Evolutionary conservation across 2,329 filamentous ascomycete species (phyloP).

Genomic region (Beauveria asiatica): DNA sequence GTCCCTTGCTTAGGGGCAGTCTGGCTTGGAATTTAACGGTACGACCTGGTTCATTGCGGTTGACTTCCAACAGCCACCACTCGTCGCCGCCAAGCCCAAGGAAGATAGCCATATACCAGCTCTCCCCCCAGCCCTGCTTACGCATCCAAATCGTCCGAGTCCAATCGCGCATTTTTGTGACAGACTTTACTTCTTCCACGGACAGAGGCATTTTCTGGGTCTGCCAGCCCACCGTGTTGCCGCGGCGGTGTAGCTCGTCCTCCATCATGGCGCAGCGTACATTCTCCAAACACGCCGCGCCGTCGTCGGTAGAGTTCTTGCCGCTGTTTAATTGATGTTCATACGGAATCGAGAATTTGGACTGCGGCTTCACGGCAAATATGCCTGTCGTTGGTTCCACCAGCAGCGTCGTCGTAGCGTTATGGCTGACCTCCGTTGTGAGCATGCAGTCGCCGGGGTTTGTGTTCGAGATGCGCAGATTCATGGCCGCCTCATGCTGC

Average conservation of each 20-base stretch:
- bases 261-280: slow-evolving; percentile 54
- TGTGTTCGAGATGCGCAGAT: slow-evolving; percentile 46
- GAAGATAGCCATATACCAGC: slow-evolving; percentile 65
- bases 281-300: slow-evolving; percentile 47
- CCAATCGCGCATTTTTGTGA: slow-evolving; percentile 54
- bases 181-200: slow-evolving; percentile 47
- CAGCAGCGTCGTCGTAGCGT: slow-evolving; percentile 50
- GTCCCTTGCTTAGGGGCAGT: slow-evolving; percentile 35
- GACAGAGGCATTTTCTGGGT: slow-evolving; percentile 39
- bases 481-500: slow-evolving; percentile 48
- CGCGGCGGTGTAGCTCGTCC: slow-evolving; percentile 52
- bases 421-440: slow-evolving; percentile 59
- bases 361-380: slow-evolving; percentile 61
- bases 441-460: slow-evolving; percentile 62
- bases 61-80: slow-evolving; percentile 69
- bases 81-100: slow-evolving; percentile 64
- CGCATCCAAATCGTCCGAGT: slow-evolving; percentile 61
- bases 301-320: slow-evolving; percentile 49
- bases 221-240: slow-evolving; percentile 58
- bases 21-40: slow-evolving; percentile 26
- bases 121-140: slow-evolving; percentile 59
- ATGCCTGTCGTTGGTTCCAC: slow-evolving; percentile 74
- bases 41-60: slow-evolving; percentile 19
- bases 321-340: slow-evolving; percentile 59
- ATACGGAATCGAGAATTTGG: slow-evolving; percentile 43